These are phyloP conservation scores for Anaeramoeba ignava DNA, from an alignment of 78 protist genomes.

Conservation along the genomic window DNA sequence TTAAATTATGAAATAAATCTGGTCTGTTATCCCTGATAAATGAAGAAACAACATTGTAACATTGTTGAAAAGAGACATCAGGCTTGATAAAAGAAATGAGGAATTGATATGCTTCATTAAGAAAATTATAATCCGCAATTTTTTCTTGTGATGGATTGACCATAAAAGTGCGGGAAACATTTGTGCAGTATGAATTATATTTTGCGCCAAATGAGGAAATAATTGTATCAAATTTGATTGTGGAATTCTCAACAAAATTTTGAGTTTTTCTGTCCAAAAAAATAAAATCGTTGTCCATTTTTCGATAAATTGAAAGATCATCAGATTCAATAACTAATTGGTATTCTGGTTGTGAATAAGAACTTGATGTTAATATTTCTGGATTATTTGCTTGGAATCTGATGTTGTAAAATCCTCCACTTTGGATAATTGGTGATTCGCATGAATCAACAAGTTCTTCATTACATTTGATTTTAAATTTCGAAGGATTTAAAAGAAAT, in stretches of 20 bases:
- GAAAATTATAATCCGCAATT: not conserved
- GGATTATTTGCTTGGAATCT: no score
- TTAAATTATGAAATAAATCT: not conserved
- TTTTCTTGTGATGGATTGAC: conserved; percentile 39
- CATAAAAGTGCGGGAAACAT: conserved; percentile 62
- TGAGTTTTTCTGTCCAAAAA: no score
- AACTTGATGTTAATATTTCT: conserved; percentile 22
- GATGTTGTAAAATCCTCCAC: conserved; percentile 51
- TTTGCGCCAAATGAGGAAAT: conserved; percentile 42
- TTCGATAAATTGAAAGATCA: no score
- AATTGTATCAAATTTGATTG: no score
- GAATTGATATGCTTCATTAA: not conserved
- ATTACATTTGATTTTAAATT: no score
- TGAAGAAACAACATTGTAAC: not conserved
- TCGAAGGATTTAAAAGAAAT: no score
- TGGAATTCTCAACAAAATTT: no score
- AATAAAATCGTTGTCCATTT: no score
- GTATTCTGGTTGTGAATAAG: conserved; percentile 20
- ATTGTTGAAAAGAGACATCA: not conserved
- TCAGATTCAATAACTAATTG: conserved; percentile 28
- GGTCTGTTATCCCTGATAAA: no score
- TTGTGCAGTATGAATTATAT: conserved; percentile 52
- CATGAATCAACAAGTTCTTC: conserved; percentile 30
- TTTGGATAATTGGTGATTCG: conserved; percentile 59
- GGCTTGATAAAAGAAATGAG: not conserved